These are phyloP conservation scores for Apodospora peruviana DNA, from an alignment of 495 filamentous ascomycete genomes.

Conservation along the genomic window DNA sequence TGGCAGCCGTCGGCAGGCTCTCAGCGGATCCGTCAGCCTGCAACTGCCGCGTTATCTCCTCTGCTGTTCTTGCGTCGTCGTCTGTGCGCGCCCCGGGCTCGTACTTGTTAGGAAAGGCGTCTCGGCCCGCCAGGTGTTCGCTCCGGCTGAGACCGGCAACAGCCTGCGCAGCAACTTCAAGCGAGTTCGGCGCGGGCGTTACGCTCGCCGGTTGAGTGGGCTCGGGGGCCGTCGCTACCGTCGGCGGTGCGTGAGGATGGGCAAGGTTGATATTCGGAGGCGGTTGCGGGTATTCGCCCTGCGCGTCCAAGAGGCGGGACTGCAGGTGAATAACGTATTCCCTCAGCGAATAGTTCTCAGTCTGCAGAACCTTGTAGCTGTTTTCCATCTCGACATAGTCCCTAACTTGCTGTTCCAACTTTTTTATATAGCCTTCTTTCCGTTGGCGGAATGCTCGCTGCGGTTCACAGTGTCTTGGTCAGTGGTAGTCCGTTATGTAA, in stretches of 20 bases:
- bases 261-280: constrained; percentile 48
- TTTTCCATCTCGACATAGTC: constrained; percentile 65
- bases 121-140: constrained; percentile 12
- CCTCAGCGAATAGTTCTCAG: constrained; percentile 82
- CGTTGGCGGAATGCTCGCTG: constrained; percentile 96
- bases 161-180: constrained; percentile 32
- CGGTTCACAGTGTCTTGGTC: constrained; percentile 3
- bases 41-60: constrained; percentile 34
- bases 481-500: constrained; percentile 22
- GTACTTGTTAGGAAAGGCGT: constrained; percentile 10
- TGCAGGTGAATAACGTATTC: constrained; percentile 91
- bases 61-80: constrained; percentile 31
- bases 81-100: constrained; percentile 10
- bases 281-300: constrained; percentile 77
- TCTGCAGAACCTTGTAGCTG: constrained; percentile 66
- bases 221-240: neutral
- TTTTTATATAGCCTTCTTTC: constrained; percentile 97
- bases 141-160: constrained; percentile 26
- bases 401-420: constrained; percentile 84
- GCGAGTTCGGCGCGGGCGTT: too few relatives aligned
- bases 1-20: neutral
- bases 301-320: constrained; percentile 75
- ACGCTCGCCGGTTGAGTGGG: neutral
- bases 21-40: constrained; percentile 3
- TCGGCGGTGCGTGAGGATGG: constrained; percentile 15